Evolutionary conservation across 352 stramenopile genomes (phyloP).

Genomic region (Paralagenidium karlingii): DNA sequence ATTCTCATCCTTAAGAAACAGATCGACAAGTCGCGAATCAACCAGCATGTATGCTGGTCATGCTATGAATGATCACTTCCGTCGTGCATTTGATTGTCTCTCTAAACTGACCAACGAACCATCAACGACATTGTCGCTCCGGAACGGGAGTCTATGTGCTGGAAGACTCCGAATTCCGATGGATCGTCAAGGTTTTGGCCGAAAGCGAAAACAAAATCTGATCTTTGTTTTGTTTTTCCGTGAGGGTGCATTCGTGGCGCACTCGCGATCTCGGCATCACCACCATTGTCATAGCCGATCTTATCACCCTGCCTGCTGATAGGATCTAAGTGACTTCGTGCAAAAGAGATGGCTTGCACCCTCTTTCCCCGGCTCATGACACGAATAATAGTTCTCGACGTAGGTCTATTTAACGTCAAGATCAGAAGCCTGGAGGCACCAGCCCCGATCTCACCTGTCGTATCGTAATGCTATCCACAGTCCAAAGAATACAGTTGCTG

Average conservation of each 20-base stretch:
- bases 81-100: too few relatives aligned
- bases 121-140: too few relatives aligned
- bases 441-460: too few relatives aligned
- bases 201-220: slow-evolving; percentile 83
- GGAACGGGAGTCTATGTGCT: slow-evolving; percentile 91
- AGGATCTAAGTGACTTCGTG: slow-evolving; percentile 85
- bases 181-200: slow-evolving; percentile 79
- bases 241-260: slow-evolving; percentile 93
- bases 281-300: slow-evolving; percentile 91
- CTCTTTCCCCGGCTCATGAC: too few relatives aligned
- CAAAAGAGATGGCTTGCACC: too few relatives aligned
- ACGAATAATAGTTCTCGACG: background rate
- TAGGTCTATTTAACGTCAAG: slow-evolving; percentile 89
- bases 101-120: too few relatives aligned
- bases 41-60: slow-evolving; percentile 79
- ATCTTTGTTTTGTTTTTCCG: slow-evolving; percentile 91
- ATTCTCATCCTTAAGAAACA: slow-evolving; percentile 96
- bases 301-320: slow-evolving; percentile 85
- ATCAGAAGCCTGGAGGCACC: too few relatives aligned
- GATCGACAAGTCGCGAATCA: slow-evolving; percentile 97
- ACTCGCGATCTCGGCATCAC: slow-evolving; percentile 89
- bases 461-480: too few relatives aligned
- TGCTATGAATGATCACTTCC: too few relatives aligned
- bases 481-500: too few relatives aligned
- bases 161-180: slow-evolving; percentile 92